Evolutionary conservation across 768 basidiomycete species (phyloP).

Genomic region (Phanerochaete sordida): DNA sequence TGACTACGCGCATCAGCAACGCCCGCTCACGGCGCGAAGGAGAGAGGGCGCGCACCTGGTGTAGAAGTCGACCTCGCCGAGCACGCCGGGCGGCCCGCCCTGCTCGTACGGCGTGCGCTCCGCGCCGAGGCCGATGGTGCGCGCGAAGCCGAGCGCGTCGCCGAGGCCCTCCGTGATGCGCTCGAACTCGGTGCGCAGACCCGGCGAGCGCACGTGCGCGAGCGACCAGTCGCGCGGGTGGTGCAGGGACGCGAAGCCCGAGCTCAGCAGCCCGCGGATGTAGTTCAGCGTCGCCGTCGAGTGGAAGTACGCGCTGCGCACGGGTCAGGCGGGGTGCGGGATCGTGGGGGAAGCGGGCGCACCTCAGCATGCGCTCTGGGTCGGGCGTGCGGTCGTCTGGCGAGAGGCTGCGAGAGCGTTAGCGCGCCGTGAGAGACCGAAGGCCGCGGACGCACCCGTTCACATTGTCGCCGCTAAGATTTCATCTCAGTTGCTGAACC

Average conservation of each 20-base stretch:
- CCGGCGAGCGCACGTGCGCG: constrained; percentile 81
- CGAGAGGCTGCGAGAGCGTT: constrained; percentile 47
- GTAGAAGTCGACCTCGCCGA: constrained; percentile 92
- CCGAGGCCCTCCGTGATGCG: constrained; percentile 78
- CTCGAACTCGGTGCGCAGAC: constrained; percentile 82
- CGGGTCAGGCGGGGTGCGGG: not conserved
- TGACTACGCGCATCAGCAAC: constrained; percentile 46
- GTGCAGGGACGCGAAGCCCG: constrained; percentile 91
- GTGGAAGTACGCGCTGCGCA: constrained; percentile 89
- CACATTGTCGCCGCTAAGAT: constrained; percentile 86
- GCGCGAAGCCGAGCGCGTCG: constrained; percentile 91
- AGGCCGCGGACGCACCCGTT: constrained; percentile 59
- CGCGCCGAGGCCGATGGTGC: constrained; percentile 73
- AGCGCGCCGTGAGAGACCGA: not conserved
- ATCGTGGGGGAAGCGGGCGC: not conserved
- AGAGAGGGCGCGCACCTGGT: constrained; percentile 59
- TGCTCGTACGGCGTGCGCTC: constrained; percentile 57
- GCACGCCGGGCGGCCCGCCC: constrained; percentile 64
- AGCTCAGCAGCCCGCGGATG: constrained; percentile 81
- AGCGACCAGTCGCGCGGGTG: constrained; percentile 92
- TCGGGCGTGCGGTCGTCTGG: constrained; percentile 82
- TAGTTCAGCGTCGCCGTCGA: constrained; percentile 93
- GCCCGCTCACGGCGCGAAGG: not conserved
- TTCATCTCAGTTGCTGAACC: not conserved
- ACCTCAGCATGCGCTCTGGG: constrained; percentile 86